A percentile compares a stretch with the other conserved stretches of the same genome.
These are phyloP conservation scores for Chaetomium olivaceum DNA, from an alignment of 2,329 filamentous ascomycete species.

Conservation along the genomic window DNA sequence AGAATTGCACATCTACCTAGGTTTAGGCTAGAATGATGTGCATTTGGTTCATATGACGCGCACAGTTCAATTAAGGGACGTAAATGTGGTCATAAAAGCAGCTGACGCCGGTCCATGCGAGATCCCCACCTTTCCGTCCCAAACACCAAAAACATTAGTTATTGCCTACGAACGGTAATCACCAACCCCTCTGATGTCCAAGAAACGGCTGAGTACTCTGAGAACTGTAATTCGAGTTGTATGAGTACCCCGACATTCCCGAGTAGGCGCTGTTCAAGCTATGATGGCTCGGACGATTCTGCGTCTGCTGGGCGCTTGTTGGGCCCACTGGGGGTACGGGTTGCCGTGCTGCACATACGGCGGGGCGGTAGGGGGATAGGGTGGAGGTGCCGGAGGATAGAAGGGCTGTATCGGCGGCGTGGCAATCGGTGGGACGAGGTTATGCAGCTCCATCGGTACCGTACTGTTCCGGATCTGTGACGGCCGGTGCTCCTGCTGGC, in stretches of 20 bases:
- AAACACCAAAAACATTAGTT: neutral
- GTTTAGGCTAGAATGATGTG: neutral
- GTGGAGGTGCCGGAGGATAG: neutral
- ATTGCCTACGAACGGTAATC: neutral
- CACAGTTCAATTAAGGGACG: neutral
- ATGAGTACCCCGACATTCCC: neutral
- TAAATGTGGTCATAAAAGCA: neutral
- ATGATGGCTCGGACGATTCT: conserved; percentile 17
- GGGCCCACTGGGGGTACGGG: conserved; percentile 10
- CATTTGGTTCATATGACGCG: neutral
- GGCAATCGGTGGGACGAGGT: neutral
- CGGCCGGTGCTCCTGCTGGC: conserved; percentile 16
- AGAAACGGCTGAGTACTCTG: conserved; percentile 27
- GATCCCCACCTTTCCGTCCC: neutral
- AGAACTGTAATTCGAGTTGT: conserved; percentile 18
- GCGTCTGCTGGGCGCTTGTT: conserved; percentile 13
- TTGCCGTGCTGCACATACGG: conserved; percentile 1
- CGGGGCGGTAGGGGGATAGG: neutral
- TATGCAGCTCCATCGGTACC: conserved; percentile 15
- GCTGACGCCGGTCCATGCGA: neutral
- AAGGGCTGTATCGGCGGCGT: neutral
- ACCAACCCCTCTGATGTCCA: conserved; percentile 1
- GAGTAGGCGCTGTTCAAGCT: conserved; percentile 25
- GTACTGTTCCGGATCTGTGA: neutral
- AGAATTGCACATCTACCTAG: too few species aligned